Evolutionary conservation across 495 filamentous ascomycete species (phyloP).

Genomic region (Xylaria scruposa): DNA sequence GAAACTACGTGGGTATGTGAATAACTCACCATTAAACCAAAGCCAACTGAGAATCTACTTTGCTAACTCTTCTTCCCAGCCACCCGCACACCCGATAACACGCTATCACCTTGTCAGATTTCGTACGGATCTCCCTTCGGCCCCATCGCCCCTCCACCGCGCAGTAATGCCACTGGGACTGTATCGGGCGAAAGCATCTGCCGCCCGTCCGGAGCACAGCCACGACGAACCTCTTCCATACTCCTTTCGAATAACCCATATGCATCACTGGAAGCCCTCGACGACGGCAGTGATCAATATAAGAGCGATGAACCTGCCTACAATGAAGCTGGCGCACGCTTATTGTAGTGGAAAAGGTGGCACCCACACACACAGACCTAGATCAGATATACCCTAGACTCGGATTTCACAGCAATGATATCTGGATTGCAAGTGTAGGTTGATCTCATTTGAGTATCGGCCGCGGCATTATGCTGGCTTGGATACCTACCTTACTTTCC

Average conservation of each 20-base stretch:
- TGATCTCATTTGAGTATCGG: not conserved
- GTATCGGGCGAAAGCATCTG: not conserved
- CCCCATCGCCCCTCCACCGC: slow-evolving; percentile 20
- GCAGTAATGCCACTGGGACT: not conserved
- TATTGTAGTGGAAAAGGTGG: not conserved
- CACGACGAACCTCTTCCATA: not conserved
- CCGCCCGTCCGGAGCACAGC: not conserved
- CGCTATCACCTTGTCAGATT: not conserved
- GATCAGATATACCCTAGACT: not conserved
- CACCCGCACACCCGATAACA: not conserved
- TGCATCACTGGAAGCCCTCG: slow-evolving; percentile 9
- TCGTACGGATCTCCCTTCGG: slow-evolving; percentile 18
- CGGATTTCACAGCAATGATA: not conserved
- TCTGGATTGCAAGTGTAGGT: too few relatives aligned
- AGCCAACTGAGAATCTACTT: too few relatives aligned
- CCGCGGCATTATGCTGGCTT: too few relatives aligned
- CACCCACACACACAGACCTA: not conserved
- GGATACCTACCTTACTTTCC: not conserved
- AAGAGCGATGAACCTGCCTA: not conserved
- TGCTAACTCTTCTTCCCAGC: not conserved
- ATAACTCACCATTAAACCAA: not conserved
- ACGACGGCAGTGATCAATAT: not conserved
- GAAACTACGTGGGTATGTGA: slow-evolving; percentile 14
- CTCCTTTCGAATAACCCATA: slow-evolving; percentile 1
- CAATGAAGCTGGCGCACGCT: not conserved